These are phyloP conservation scores for Aspergillus aculeatinus DNA, from an alignment of 2,329 filamentous ascomycete species.

Conservation along the genomic window DNA sequence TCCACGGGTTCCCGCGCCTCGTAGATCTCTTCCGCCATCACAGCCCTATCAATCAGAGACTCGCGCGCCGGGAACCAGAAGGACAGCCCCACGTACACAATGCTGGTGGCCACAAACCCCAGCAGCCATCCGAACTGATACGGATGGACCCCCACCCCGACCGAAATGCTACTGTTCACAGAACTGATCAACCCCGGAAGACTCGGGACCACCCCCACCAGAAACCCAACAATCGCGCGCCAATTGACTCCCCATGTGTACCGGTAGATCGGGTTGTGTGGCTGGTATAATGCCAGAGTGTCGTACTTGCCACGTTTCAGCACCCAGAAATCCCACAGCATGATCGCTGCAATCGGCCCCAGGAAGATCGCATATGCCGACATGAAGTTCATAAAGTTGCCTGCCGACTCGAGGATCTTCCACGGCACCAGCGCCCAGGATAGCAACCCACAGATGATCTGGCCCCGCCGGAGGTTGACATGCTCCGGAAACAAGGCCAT, in stretches of 20 bases:
- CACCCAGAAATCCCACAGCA: conserved; percentile 61
- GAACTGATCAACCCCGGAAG: conserved; percentile 55
- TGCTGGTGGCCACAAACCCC: conserved; percentile 57
- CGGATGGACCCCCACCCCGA: conserved; percentile 53
- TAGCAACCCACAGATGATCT: conserved; percentile 55
- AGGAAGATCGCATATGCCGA: conserved; percentile 65
- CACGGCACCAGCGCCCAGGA: conserved; percentile 64
- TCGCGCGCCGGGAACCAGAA: conserved; percentile 51
- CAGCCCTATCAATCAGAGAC: conserved; percentile 45
- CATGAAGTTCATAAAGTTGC: conserved; percentile 65
- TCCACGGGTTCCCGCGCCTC: conserved; percentile 20
- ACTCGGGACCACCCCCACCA: conserved; percentile 57
- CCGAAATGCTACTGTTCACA: conserved; percentile 39
- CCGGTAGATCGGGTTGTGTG: conserved; percentile 46
- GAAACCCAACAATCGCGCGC: conserved; percentile 58
- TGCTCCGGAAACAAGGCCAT: conserved; percentile 55
- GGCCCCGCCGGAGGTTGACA: conserved; percentile 58
- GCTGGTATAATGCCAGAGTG: conserved; percentile 54
- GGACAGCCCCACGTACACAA: conserved; percentile 57
- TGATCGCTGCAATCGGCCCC: conserved; percentile 62
- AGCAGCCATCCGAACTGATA: conserved; percentile 68
- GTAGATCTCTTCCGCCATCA: conserved; percentile 41
- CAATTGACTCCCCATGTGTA: conserved; percentile 59
- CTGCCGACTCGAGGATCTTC: conserved; percentile 63
- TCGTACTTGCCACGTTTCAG: conserved; percentile 52